Conservation (phyloP, 345 rosid species). For the Eutrema heterophyllum region DNA sequence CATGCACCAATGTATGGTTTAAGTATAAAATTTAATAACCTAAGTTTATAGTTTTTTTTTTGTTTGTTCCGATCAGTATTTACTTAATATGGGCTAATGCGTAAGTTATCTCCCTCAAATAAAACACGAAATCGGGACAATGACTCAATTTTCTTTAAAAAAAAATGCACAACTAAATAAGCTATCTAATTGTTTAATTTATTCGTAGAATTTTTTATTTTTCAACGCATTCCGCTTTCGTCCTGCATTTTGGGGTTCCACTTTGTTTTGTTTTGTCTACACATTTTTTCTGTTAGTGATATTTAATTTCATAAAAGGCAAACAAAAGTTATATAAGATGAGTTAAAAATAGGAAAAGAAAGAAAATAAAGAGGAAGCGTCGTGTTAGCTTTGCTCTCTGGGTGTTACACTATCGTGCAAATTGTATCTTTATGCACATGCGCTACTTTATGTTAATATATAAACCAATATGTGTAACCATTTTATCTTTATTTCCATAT, state of each 20-base stretch:
- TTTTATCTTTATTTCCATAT: conserved; percentile 23
- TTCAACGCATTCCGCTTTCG: conserved; percentile 12
- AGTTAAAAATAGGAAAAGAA: not conserved
- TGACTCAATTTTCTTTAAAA: not conserved
- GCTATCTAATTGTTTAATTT: not conserved
- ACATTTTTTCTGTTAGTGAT: conserved; percentile 1
- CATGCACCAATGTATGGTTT: not conserved
- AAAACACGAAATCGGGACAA: not conserved
- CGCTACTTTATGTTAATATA: conserved; percentile 26
- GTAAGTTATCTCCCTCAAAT: too few species aligned
- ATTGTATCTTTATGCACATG: conserved; percentile 32
- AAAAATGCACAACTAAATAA: not conserved
- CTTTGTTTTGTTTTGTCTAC: conserved; percentile 28
- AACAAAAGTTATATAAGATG: not conserved
- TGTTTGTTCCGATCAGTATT: too few species aligned
- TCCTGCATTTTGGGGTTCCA: conserved; percentile 37
- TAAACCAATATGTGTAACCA: conserved; percentile 6
- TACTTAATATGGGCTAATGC: too few species aligned
- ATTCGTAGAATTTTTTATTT: not conserved
- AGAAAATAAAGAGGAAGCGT: conserved; percentile 15
- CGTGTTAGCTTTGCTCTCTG: conserved; percentile 31
- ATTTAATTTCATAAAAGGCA: conserved; percentile 22
- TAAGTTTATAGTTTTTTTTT: too few species aligned
- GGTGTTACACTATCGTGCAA: conserved; percentile 34
- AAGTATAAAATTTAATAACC: not conserved